Evolutionary conservation across 352 stramenopile species (phyloP).

Genomic region (Phytophthora foliorum): DNA sequence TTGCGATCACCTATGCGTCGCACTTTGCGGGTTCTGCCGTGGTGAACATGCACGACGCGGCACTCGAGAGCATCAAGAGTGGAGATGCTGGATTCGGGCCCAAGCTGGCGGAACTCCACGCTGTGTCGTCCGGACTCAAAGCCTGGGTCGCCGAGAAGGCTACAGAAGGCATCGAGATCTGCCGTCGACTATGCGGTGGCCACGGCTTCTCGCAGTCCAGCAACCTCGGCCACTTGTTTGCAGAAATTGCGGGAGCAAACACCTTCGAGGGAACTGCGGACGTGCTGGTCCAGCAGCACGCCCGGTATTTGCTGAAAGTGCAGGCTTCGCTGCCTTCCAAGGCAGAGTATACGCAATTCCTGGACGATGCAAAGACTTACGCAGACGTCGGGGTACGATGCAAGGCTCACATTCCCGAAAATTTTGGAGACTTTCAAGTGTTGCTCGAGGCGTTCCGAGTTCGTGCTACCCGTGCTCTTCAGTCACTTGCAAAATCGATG

Average conservation of each 20-base stretch:
- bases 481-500: slow-evolving; percentile 44
- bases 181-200: slow-evolving; percentile 54
- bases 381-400: slow-evolving; percentile 45
- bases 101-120: slow-evolving; percentile 64
- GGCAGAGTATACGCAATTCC: slow-evolving; percentile 37
- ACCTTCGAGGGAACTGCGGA: slow-evolving; percentile 62
- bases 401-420: slow-evolving; percentile 31
- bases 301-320: slow-evolving; percentile 48
- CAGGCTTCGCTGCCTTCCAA: slow-evolving; percentile 22
- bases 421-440: slow-evolving; percentile 50
- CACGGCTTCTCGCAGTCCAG: slow-evolving; percentile 52
- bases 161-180: slow-evolving; percentile 57
- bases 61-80: slow-evolving; percentile 46
- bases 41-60: slow-evolving; percentile 43
- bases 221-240: slow-evolving; percentile 43
- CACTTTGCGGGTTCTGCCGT: slow-evolving; percentile 43
- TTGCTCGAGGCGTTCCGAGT: slow-evolving; percentile 55
- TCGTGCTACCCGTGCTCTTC: slow-evolving; percentile 42
- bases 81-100: slow-evolving; percentile 43
- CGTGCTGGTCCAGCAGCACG: slow-evolving; percentile 58
- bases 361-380: slow-evolving; percentile 43
- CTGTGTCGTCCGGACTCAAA: slow-evolving; percentile 64
- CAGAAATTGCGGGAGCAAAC: slow-evolving; percentile 48
- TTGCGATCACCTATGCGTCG: slow-evolving; percentile 43
- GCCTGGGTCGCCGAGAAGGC: slow-evolving; percentile 55